Percentiles rank a stretch among this genome's conserved stretches.
phyloP scores from a whole-genome alignment of 768 basidiomycete genomes.

The Boletellus emodensis region DNA sequence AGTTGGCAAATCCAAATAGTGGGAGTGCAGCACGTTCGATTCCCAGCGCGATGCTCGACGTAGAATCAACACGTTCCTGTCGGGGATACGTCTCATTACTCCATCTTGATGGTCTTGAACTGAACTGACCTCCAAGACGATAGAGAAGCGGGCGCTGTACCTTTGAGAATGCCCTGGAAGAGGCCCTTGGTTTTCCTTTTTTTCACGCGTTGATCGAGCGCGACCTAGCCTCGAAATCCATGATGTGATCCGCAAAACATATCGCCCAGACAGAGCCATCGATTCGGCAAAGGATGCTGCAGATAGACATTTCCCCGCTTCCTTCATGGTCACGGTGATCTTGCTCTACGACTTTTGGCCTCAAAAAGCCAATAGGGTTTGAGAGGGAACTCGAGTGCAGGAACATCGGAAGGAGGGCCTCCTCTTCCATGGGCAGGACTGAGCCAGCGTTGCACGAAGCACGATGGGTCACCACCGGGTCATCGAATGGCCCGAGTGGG shows the following conservation, averaged over 20 bases:
- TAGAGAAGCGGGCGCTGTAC: not conserved
- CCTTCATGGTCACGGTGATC: slow-evolving; percentile 11
- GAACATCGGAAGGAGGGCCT: slow-evolving; percentile 21
- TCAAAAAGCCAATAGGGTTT: slow-evolving; percentile 18
- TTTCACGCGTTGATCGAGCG: slow-evolving; percentile 9
- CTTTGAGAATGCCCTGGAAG: slow-evolving; percentile 22
- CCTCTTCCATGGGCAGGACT: slow-evolving; percentile 11
- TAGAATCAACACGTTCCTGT: not conserved
- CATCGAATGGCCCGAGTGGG: slow-evolving; percentile 23
- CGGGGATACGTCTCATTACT: slow-evolving; percentile 24
- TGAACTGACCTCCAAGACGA: not conserved
- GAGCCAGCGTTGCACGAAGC: slow-evolving; percentile 16
- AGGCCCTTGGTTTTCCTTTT: slow-evolving; percentile 15
- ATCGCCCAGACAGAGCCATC: slow-evolving; percentile 19
- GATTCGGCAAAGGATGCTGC: slow-evolving; percentile 14
- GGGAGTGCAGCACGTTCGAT: slow-evolving; percentile 44
- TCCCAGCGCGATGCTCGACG: slow-evolving; percentile 31
- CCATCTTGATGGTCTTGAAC: slow-evolving; percentile 14
- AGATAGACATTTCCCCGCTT: slow-evolving; percentile 8
- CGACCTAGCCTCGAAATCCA: slow-evolving; percentile 13
- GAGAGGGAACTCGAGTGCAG: slow-evolving; percentile 9
- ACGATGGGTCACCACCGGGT: slow-evolving; percentile 9
- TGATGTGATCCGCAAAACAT: slow-evolving; percentile 18
- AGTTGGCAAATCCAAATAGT: slow-evolving; percentile 42
- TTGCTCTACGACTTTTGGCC: slow-evolving; percentile 8